phyloP scores from a whole-genome alignment of 148 eudicot genomes.

The Spergularia bocconei region DNA sequence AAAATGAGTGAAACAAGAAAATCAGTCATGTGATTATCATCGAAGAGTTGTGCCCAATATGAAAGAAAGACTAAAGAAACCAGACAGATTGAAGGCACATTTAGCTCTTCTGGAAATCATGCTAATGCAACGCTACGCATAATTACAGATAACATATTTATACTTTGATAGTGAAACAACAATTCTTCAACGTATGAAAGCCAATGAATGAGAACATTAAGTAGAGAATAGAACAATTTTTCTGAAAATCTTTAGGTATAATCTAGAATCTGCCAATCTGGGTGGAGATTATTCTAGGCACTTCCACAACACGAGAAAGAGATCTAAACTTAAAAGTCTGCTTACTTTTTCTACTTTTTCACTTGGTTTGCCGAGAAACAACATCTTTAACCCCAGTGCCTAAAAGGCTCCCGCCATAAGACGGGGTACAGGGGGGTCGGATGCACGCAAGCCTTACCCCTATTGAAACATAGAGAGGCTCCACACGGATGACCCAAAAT shows the following conservation, averaged over 20 bases:
- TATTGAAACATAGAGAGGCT: too few relatives aligned
- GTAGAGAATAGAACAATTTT: background rate
- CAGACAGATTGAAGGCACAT: background rate
- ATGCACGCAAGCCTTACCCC: too few relatives aligned
- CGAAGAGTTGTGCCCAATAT: background rate
- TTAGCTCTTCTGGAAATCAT: background rate
- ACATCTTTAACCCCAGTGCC: too few relatives aligned
- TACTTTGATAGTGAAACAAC: background rate
- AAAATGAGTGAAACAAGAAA: conserved; percentile 15
- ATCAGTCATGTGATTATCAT: background rate
- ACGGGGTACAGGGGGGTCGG: too few relatives aligned
- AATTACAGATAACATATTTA: background rate
- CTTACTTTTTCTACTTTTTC: too few relatives aligned
- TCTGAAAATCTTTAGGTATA: background rate
- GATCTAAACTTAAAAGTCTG: too few relatives aligned
- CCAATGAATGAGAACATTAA: background rate
- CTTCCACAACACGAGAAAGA: background rate
- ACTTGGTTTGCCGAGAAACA: too few relatives aligned
- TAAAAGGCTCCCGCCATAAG: too few relatives aligned
- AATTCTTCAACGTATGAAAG: background rate
- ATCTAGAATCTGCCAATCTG: background rate
- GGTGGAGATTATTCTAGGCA: background rate
- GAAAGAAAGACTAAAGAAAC: background rate
- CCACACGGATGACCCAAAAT: too few relatives aligned
- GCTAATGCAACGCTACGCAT: background rate